Percentiles rank a stretch among this genome's conserved stretches.
Evolutionary conservation across 768 basidiomycete species (phyloP).

Genomic region (Krasilnikovozyma curviuscula): DNA sequence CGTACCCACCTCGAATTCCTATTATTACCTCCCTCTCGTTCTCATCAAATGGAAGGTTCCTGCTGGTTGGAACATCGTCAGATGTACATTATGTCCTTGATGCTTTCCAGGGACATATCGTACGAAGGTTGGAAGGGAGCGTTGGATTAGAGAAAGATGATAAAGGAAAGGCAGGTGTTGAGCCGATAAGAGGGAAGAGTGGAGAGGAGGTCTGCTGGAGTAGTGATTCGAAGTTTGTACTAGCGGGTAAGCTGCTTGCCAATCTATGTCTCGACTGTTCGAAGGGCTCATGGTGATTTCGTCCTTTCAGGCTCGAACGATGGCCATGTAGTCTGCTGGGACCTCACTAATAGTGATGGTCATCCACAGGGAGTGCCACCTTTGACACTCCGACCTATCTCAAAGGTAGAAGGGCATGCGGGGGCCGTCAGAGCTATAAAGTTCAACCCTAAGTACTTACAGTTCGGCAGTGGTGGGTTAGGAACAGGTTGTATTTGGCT

Average conservation of each 20-base stretch:
- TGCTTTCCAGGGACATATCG: constrained; percentile 61
- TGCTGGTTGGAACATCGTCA: constrained; percentile 81
- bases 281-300: constrained; percentile 25
- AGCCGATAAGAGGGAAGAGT: constrained; percentile 54
- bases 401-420: constrained; percentile 53
- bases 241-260: constrained; percentile 37
- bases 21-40: constrained; percentile 81
- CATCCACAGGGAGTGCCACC: constrained; percentile 28
- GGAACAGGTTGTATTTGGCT: no score
- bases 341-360: constrained; percentile 30
- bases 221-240: constrained; percentile 74
- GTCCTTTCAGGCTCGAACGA: constrained; percentile 30
- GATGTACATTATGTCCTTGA: constrained; percentile 86
- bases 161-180: constrained; percentile 32
- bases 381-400: constrained; percentile 34
- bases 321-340: constrained; percentile 75
- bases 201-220: constrained; percentile 92
- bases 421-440: constrained; percentile 67
- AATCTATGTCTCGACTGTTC: background rate
- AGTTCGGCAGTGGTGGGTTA: no score
- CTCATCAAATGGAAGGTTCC: constrained; percentile 70
- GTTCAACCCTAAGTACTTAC: constrained; percentile 81
- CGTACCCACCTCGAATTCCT: constrained; percentile 69
- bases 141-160: constrained; percentile 50
- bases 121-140: constrained; percentile 72